These are phyloP conservation scores for Rhypophila decipiens DNA, from an alignment of 495 filamentous ascomycete species.

Conservation along the genomic window DNA sequence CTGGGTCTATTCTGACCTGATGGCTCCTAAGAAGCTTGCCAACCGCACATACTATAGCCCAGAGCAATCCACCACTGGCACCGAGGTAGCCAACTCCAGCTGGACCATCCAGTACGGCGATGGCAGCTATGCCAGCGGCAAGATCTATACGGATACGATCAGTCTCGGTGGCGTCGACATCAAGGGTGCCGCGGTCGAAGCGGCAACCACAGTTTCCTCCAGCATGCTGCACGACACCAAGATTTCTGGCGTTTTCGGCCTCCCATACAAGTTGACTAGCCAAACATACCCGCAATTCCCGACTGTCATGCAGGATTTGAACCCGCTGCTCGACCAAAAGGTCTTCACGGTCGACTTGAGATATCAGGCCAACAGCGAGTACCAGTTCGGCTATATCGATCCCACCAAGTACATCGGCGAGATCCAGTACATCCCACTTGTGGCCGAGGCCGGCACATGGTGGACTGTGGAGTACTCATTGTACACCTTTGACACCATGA, in stretches of 20 bases:
- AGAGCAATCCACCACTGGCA: slow-evolving; percentile 55
- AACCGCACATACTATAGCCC: slow-evolving; percentile 28
- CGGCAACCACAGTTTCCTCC: slow-evolving; percentile 24
- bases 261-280: slow-evolving; percentile 22
- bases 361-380: slow-evolving; percentile 58
- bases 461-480: slow-evolving; percentile 51
- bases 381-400: slow-evolving; percentile 74
- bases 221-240: slow-evolving; percentile 17
- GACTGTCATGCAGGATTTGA: slow-evolving; percentile 62
- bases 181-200: slow-evolving; percentile 51
- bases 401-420: slow-evolving; percentile 41
- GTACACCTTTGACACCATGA: slow-evolving; percentile 51
- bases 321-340: slow-evolving; percentile 35
- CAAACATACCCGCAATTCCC: slow-evolving; percentile 49
- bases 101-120: slow-evolving; percentile 67
- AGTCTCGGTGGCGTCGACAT: slow-evolving; percentile 43
- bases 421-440: slow-evolving; percentile 54
- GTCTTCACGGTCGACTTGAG: slow-evolving; percentile 67
- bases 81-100: slow-evolving; percentile 38
- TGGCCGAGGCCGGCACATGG: slow-evolving; percentile 63
- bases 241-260: slow-evolving; percentile 32
- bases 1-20: slow-evolving; percentile 44
- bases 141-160: slow-evolving; percentile 33
- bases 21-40: slow-evolving; percentile 1
- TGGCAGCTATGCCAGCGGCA: slow-evolving; percentile 26